These are phyloP conservation scores for Parasarocladium wereldwijsianum DNA, from an alignment of 2,329 filamentous ascomycete species.

Conservation along the genomic window DNA sequence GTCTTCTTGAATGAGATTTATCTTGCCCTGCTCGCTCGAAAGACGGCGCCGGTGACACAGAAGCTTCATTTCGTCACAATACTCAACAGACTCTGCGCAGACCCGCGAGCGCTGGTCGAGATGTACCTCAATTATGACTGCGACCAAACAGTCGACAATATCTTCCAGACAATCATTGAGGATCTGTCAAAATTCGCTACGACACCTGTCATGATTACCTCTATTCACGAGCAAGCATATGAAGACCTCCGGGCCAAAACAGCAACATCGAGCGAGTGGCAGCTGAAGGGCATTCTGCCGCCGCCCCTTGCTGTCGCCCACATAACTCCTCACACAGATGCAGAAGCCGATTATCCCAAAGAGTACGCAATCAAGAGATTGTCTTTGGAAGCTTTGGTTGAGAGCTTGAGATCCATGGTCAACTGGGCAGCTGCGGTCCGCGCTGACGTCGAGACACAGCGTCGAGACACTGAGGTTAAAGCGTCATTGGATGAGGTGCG, in stretches of 20 bases:
- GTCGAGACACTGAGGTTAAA: constrained; percentile 16
- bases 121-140: constrained; percentile 98
- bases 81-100: constrained; percentile 67
- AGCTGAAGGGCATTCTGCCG: constrained; percentile 69
- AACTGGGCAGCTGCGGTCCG: constrained; percentile 66
- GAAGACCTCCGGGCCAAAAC: constrained; percentile 60
- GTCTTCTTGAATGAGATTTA: constrained; percentile 98
- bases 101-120: constrained; percentile 82
- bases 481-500: constrained; percentile 32
- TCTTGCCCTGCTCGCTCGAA: constrained; percentile 75
- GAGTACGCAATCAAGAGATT: constrained; percentile 89
- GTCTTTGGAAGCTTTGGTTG: constrained; percentile 75
- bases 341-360: constrained; percentile 60
- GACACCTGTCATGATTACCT: constrained; percentile 58
- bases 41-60: constrained; percentile 73
- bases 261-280: constrained; percentile 59
- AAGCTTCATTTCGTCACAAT: constrained; percentile 86
- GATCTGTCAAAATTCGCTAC: constrained; percentile 82
- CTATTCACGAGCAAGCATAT: constrained; percentile 71
- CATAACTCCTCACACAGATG: constrained; percentile 44
- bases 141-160: constrained; percentile 88
- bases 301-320: constrained; percentile 72
- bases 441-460: constrained; percentile 33
- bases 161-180: constrained; percentile 90
- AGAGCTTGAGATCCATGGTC: constrained; percentile 76